A percentile compares a stretch with the other conserved stretches of the same genome.
Evolutionary conservation across 805 yeast species (phyloP).

Genomic region (Phaffomyces opuntiae): DNA sequence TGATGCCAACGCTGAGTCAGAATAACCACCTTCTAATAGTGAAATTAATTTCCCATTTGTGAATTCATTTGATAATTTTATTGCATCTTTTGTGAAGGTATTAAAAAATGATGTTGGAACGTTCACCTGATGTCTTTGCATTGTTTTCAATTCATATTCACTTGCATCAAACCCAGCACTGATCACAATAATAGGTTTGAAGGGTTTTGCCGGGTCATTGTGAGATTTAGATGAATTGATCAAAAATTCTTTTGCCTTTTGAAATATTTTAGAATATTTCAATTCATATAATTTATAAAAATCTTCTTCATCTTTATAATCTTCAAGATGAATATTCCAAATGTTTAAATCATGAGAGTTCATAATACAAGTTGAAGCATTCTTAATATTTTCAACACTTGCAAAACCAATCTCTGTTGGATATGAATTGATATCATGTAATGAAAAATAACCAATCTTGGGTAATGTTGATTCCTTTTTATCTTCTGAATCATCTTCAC

Average conservation of each 20-base stretch:
- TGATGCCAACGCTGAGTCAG: slow-evolving; percentile 72
- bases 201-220: slow-evolving; percentile 25
- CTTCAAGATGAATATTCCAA: slow-evolving; percentile 79
- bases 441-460: slow-evolving; percentile 72
- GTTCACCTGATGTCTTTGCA: slow-evolving; percentile 79
- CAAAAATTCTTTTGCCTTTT: slow-evolving; percentile 61
- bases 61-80: slow-evolving; percentile 57
- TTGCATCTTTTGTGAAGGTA: slow-evolving; percentile 64
- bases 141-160: slow-evolving; percentile 72
- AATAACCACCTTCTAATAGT: slow-evolving; percentile 78
- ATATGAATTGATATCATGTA: slow-evolving; percentile 81
- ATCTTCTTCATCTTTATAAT: slow-evolving; percentile 56
- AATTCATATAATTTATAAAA: slow-evolving; percentile 55
- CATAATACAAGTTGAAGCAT: slow-evolving; percentile 71
- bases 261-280: slow-evolving; percentile 53
- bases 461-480: slow-evolving; percentile 37
- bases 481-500: slow-evolving; percentile 40
- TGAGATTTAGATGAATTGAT: slow-evolving; percentile 33
- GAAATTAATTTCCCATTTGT: slow-evolving; percentile 58
- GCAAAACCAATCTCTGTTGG: slow-evolving; percentile 81
- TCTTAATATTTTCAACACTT: slow-evolving; percentile 57
- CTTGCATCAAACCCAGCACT: slow-evolving; percentile 89
- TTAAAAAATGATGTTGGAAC: slow-evolving; percentile 79
- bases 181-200: slow-evolving; percentile 55
- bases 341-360: slow-evolving; percentile 65